Conservation (phyloP, 2,329 filamentous ascomycete species). For the Fusarium lateritium region DNA sequence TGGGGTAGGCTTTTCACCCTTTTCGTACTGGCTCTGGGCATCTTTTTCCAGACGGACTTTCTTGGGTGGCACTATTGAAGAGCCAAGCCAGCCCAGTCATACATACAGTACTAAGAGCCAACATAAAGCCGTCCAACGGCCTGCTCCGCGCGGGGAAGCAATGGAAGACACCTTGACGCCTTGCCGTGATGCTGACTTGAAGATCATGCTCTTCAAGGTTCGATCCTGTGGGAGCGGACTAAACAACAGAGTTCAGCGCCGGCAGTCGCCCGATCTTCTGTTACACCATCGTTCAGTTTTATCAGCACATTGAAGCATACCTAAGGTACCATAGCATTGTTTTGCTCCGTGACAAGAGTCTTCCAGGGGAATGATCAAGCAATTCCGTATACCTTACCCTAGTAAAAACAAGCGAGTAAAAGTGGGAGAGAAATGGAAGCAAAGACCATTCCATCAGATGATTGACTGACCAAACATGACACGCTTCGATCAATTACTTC, state of each 20-base stretch:
- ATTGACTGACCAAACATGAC: constrained; percentile 31
- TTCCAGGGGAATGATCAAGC: constrained; percentile 15
- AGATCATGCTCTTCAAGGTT: constrained; percentile 38
- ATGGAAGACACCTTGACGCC: constrained; percentile 23
- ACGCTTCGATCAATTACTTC: constrained; percentile 17
- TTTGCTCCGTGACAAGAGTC: constrained; percentile 1
- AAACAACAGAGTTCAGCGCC: constrained; percentile 45
- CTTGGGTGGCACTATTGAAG: constrained; percentile 14
- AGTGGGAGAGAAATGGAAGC: constrained; percentile 9
- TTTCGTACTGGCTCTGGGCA: constrained; percentile 15
- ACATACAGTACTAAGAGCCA: neutral
- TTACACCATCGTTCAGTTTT: constrained; percentile 1
- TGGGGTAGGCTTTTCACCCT: constrained; percentile 17
- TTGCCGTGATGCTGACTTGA: constrained; percentile 1
- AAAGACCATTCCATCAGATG: constrained; percentile 35
- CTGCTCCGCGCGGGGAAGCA: constrained; percentile 31
- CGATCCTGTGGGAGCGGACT: constrained; percentile 37
- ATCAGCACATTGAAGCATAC: neutral
- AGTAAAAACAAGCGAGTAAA: neutral
- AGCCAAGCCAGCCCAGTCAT: constrained; percentile 12
- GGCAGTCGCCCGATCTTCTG: constrained; percentile 26
- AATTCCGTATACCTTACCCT: too few relatives aligned
- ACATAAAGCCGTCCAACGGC: constrained; percentile 21
- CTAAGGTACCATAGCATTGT: neutral
- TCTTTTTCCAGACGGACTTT: neutral